Percentiles rank a stretch among this genome's conserved stretches.
Conservation (phyloP, 1,139 yeast genomes). For the Pichia sp. region DNA sequence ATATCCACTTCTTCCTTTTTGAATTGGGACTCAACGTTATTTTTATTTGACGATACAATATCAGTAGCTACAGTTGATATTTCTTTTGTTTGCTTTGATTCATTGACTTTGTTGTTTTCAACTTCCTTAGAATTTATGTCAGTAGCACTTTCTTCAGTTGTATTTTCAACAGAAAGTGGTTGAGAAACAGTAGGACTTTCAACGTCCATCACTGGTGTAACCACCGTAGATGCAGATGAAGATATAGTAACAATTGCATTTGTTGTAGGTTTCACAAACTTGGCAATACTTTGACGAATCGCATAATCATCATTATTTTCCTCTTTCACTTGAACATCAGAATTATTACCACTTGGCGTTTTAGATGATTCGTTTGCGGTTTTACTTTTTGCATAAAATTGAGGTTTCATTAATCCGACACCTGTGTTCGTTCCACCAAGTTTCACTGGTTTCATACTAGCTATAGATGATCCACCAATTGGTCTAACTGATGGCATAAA, state of each 20-base stretch:
- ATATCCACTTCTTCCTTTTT: background rate
- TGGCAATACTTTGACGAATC: slow-evolving; percentile 9
- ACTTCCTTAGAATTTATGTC: background rate
- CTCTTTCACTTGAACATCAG: background rate
- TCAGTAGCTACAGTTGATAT: too few species aligned
- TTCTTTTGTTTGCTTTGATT: too few species aligned
- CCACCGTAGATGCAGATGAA: too few species aligned
- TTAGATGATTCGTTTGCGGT: too few species aligned
- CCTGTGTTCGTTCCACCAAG: background rate
- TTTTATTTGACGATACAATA: too few species aligned
- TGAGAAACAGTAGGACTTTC: too few species aligned
- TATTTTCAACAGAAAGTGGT: too few species aligned
- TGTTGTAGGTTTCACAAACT: slow-evolving; percentile 10
- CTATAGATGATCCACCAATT: slow-evolving; percentile 3
- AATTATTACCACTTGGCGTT: background rate
- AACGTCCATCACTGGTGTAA: too few species aligned
- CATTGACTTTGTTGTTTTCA: too few species aligned
- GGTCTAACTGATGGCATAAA: slow-evolving; percentile 10
- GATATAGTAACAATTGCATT: too few species aligned
- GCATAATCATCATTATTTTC: slow-evolving; percentile 4
- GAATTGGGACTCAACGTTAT: too few species aligned
- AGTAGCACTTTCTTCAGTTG: background rate
- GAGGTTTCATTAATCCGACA: slow-evolving; percentile 11
- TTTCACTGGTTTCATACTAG: background rate
- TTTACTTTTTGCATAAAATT: slow-evolving; percentile 15